Conservation (phyloP, 305 asterid species). For the Fraxinus dipetala region DNA sequence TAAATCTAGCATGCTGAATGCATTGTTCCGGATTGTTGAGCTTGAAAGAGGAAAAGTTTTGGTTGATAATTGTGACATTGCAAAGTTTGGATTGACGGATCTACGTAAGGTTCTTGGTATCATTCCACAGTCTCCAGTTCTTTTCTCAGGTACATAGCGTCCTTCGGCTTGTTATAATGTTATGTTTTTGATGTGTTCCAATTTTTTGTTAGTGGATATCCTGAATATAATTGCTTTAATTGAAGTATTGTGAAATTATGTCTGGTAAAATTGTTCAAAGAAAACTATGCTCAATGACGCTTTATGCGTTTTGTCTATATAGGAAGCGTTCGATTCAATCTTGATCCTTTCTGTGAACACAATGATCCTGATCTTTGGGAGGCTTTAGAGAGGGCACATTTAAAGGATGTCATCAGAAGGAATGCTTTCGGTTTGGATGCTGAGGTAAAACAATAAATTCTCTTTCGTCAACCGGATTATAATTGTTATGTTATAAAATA, state of each 20-base stretch:
- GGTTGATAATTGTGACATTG: constrained; percentile 69
- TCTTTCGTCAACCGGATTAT: background rate
- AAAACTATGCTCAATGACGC: background rate
- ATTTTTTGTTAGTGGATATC: background rate
- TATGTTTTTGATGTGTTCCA: background rate
- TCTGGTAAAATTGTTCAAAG: background rate
- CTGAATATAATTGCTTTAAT: background rate
- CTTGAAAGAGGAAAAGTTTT: constrained; percentile 77
- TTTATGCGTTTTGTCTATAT: background rate
- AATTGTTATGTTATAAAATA: background rate
- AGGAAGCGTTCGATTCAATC: constrained; percentile 81
- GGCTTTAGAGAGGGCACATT: constrained; percentile 76
- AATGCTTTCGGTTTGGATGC: constrained; percentile 66
- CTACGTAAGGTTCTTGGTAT: constrained; percentile 86
- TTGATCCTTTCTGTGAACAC: constrained; percentile 84
- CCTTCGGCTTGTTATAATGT: constrained; percentile 10
- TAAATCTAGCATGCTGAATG: constrained; percentile 95
- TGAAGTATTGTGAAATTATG: background rate
- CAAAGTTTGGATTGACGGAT: constrained; percentile 76
- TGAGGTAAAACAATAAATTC: constrained; percentile 46
- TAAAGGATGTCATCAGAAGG: constrained; percentile 67
- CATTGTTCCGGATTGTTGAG: constrained; percentile 84
- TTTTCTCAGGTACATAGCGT: constrained; percentile 67
- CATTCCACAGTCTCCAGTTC: constrained; percentile 94
- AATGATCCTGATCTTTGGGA: constrained; percentile 80